phyloP scores from a whole-genome alignment of 345 rosid species.

The Gossypium arboreum region DNA sequence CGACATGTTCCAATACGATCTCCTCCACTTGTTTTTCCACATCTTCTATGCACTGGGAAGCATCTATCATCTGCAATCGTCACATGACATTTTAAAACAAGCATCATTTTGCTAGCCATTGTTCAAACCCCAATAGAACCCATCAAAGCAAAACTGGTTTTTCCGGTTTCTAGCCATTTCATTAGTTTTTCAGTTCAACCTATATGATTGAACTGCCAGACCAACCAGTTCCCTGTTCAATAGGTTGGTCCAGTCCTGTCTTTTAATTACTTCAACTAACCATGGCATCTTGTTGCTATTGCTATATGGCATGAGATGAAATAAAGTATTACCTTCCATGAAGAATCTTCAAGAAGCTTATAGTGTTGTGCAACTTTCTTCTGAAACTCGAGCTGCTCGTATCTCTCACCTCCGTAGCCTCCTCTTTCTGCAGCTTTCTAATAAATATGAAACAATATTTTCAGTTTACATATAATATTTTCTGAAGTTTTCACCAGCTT shows the following conservation, averaged over 20 bases:
- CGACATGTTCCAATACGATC: conserved; percentile 36
- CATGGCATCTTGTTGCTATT: not conserved
- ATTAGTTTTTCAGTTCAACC: too few relatives aligned
- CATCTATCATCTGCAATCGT: conserved; percentile 52
- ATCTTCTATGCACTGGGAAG: conserved; percentile 50
- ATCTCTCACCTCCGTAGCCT: conserved; percentile 92
- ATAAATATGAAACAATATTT: not conserved
- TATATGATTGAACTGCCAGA: too few relatives aligned
- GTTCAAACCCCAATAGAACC: not conserved
- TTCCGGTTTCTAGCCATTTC: too few relatives aligned
- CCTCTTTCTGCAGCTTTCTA: conserved; percentile 96
- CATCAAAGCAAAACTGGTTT: not conserved
- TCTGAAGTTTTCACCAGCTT: too few relatives aligned
- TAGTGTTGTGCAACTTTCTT: conserved; percentile 60
- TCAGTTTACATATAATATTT: not conserved
- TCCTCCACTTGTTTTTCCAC: conserved; percentile 58
- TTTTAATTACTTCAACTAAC: too few relatives aligned
- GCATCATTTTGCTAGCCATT: too few relatives aligned
- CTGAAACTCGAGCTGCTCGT: conserved; percentile 82
- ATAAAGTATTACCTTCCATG: conserved; percentile 64
- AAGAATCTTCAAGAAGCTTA: conserved; percentile 55
- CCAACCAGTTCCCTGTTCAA: too few relatives aligned
- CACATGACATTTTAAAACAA: not conserved
- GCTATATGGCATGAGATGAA: not conserved
- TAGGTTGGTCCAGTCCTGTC: too few relatives aligned